A percentile compares a stretch with the other conserved stretches of the same genome.
phyloP scores from a whole-genome alignment of 2,329 filamentous ascomycete genomes.

The Periconia digitata region DNA sequence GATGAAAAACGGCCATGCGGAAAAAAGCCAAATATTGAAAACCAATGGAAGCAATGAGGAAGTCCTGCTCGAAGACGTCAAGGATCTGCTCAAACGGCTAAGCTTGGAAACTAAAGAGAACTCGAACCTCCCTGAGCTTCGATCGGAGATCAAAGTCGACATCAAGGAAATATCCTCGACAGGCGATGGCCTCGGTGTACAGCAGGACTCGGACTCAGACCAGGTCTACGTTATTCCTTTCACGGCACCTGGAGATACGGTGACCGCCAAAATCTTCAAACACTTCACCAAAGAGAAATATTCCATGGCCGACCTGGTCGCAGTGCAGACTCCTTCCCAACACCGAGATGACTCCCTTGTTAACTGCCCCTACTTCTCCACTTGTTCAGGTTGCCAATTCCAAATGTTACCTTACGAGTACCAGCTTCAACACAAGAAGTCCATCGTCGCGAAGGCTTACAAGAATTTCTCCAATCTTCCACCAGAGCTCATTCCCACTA shows the following conservation, averaged over 20 bases:
- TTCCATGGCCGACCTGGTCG: slow-evolving; percentile 79
- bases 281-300: slow-evolving; percentile 69
- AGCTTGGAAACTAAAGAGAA: slow-evolving; percentile 25
- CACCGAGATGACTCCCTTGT: slow-evolving; percentile 76
- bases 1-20: slow-evolving; percentile 46
- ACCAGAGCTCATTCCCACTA: slow-evolving; percentile 70
- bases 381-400: slow-evolving; percentile 89
- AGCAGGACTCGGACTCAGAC: slow-evolving; percentile 61
- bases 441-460: slow-evolving; percentile 88
- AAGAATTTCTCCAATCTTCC: slow-evolving; percentile 84
- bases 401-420: slow-evolving; percentile 92
- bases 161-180: slow-evolving; percentile 84
- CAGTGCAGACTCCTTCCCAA: slow-evolving; percentile 71
- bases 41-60: slow-evolving; percentile 53
- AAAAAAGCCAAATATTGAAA: slow-evolving; percentile 36
- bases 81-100: slow-evolving; percentile 44
- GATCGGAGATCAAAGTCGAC: slow-evolving; percentile 78
- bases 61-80: slow-evolving; percentile 50
- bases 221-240: slow-evolving; percentile 88
- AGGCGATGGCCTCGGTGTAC: slow-evolving; percentile 82
- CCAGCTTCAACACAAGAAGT: slow-evolving; percentile 81
- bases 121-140: slow-evolving; percentile 60
- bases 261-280: slow-evolving; percentile 75
- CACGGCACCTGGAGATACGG: slow-evolving; percentile 78
- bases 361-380: slow-evolving; percentile 81